A percentile compares a stretch with the other conserved stretches of the same genome.
Evolutionary conservation across 192 early-diverging fungal genomes (phyloP).

Genomic region (Entomortierella parvispora): DNA sequence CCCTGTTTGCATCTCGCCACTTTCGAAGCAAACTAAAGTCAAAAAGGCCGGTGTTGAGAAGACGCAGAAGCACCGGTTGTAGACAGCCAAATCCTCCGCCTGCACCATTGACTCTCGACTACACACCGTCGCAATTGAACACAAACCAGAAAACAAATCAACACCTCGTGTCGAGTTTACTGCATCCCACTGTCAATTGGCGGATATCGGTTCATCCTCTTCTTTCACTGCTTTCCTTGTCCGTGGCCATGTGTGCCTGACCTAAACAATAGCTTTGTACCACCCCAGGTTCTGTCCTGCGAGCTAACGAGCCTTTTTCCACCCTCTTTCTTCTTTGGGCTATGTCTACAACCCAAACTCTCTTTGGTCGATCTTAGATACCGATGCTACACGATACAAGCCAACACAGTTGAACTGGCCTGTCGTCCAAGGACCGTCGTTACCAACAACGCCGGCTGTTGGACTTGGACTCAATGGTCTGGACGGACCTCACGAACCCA

Average conservation of each 20-base stretch:
- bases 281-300: too few species aligned
- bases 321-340: slow-evolving; percentile 3
- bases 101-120: too few species aligned
- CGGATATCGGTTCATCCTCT: too few species aligned
- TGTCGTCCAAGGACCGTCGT: neutral
- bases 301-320: too few species aligned
- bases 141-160: too few species aligned
- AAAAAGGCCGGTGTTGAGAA: slow-evolving; percentile 4
- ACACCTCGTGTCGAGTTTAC: too few species aligned
- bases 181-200: too few species aligned
- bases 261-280: too few species aligned
- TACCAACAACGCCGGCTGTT: neutral
- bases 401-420: neutral
- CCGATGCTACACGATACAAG: slow-evolving; percentile 12
- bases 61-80: neutral
- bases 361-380: slow-evolving; percentile 14
- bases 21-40: neutral
- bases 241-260: too few species aligned
- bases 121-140: too few species aligned
- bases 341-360: slow-evolving; percentile 7
- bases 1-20: neutral
- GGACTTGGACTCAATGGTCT: slow-evolving; percentile 25
- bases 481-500: slow-evolving; percentile 1
- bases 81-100: too few species aligned
- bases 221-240: slow-evolving; percentile 8